phyloP scores from a whole-genome alignment of 1,284 basidiomycete genomes.

The Trichosporon sp. region DNA sequence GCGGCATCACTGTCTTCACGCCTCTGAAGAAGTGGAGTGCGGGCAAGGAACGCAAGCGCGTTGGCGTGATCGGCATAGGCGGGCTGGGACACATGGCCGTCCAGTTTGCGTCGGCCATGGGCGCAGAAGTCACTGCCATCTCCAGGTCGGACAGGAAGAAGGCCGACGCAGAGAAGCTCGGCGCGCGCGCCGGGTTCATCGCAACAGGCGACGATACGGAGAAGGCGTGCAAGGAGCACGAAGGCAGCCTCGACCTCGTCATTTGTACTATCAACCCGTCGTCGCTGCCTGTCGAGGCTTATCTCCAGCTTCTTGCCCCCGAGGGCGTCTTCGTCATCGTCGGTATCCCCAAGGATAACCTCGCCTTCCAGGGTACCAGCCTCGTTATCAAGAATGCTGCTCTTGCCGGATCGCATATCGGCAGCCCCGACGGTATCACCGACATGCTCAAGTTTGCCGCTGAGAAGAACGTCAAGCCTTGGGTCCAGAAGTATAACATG shows the following conservation, averaged over 20 bases:
- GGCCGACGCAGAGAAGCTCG: constrained; percentile 52
- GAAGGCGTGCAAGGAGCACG: constrained; percentile 29
- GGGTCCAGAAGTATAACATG: constrained; percentile 37
- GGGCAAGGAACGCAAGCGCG: constrained; percentile 50
- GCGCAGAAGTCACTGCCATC: constrained; percentile 58
- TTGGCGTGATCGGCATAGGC: constrained; percentile 51
- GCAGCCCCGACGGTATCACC: constrained; percentile 44
- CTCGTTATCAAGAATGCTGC: constrained; percentile 22
- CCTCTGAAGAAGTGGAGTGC: constrained; percentile 52
- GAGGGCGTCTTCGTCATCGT: constrained; percentile 43
- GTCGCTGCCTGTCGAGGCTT: constrained; percentile 30
- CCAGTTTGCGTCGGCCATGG: constrained; percentile 52
- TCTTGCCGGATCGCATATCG: constrained; percentile 33
- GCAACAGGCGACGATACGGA: constrained; percentile 31
- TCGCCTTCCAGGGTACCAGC: constrained; percentile 28
- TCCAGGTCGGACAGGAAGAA: constrained; percentile 50
- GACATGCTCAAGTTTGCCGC: constrained; percentile 44
- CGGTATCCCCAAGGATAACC: constrained; percentile 34
- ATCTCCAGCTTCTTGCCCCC: constrained; percentile 44
- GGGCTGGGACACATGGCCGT: constrained; percentile 46
- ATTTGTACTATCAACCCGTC: constrained; percentile 42
- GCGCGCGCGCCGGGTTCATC: constrained; percentile 47
- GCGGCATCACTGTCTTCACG: constrained; percentile 48
- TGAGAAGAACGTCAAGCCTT: constrained; percentile 27
- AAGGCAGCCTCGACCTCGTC: constrained; percentile 46